Base-by-base conservation (phyloP, 495 filamentous ascomycete species). In the Neurospora pannonica region DNA sequence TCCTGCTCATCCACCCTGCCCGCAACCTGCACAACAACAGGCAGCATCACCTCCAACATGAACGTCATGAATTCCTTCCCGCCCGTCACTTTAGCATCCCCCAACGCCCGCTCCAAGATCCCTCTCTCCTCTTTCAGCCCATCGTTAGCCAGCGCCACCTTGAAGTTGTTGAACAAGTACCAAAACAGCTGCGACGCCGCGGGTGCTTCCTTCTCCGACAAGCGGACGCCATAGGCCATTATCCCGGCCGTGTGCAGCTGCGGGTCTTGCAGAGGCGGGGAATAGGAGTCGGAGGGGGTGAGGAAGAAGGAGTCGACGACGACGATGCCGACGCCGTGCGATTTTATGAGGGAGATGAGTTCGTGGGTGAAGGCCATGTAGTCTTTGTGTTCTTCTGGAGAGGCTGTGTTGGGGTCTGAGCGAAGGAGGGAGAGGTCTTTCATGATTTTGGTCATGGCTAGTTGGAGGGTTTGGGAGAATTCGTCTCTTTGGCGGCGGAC, bases 141-240 rank as follows among this genome's bases (percentile, higher is more conserved):
- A 37, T 77, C 81, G 70, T 85, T 83, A 38, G 81, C 81, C 6
- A 87, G 76, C 31, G 85, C 85, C 67, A 85, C 80, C 77, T 85
- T 86, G 76, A 87, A 88, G 76, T 83, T 87, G n/a, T 81, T 84
- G 74, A 81, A 83, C 3, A 88, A 80, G 40, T 86, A 85, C 72
- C 85, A 83, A 71, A 88, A 88, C 10, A 88, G 81, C 75, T 84
- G 82, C 82, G 80, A 67, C 13, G 79, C 79, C 4, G 84, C 84
- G 17, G 80, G 83, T 21, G 70, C 75, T 17, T 85, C 85, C 0
- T 80, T 82, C 70, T 86, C 83, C 40, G 77, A 78, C 31, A 88
- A 77, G 17, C 83, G 81, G 46, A 87, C 79, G 21, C 83, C 85
- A 78, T 86, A 88, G 21, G 85, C 83, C 2, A 87, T 70, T 38